A percentile compares a stretch with the other conserved stretches of the same genome.
Conservation (phyloP, 208 protist genomes). For the Leptomonas seymouri region DNA sequence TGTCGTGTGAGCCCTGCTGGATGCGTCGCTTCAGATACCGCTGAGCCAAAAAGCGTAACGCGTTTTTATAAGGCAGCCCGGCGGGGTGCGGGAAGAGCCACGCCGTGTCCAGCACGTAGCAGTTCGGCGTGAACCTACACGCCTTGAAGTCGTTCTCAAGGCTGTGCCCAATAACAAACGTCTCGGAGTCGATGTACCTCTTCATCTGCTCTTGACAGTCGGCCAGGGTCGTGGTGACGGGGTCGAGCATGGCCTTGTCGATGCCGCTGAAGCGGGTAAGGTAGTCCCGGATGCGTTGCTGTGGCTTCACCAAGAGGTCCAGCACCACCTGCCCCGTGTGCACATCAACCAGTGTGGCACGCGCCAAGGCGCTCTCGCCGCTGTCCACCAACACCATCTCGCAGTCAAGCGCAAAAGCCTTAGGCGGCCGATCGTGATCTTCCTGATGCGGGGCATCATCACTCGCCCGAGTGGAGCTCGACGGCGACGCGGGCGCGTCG, state of each 20-base stretch:
- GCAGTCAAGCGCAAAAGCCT: conserved; percentile 87
- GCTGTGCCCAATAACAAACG: conserved; percentile 93
- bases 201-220: conserved; percentile 79
- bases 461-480: no score
- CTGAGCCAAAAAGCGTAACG: conserved; percentile 80
- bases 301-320: conserved; percentile 90
- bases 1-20: conserved; percentile 89
- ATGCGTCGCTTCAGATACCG: conserved; percentile 83
- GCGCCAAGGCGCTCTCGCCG: conserved; percentile 73
- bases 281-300: conserved; percentile 80
- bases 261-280: conserved; percentile 93
- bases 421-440: background rate
- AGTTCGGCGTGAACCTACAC: conserved; percentile 82
- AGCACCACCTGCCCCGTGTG: conserved; percentile 58
- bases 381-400: conserved; percentile 87
- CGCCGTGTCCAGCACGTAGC: conserved; percentile 87
- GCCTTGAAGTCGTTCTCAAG: conserved; percentile 95
- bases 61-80: conserved; percentile 82
- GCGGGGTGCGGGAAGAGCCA: conserved; percentile 90
- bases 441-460: background rate
- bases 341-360: conserved; percentile 85
- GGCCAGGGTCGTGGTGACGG: conserved; percentile 66
- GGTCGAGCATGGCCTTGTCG: conserved; percentile 66
- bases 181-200: conserved; percentile 59
- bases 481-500: background rate